Base-by-base conservation (phyloP, 1,139 yeast genomes). In the Suhomyces guaymorum region DNA sequence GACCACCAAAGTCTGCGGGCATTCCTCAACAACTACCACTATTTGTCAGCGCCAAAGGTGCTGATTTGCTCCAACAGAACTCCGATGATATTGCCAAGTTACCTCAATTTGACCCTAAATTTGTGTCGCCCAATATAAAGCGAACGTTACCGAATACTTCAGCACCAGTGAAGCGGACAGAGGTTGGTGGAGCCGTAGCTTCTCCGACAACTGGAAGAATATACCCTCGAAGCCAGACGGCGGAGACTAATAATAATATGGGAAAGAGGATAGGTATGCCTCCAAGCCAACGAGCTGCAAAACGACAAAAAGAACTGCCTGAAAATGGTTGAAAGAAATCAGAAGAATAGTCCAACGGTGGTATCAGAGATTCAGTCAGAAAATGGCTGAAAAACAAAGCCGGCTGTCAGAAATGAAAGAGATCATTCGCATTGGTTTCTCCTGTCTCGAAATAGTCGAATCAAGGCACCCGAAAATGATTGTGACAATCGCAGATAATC, bases 41-140 rank as follows among this genome's bases (percentile, higher is more conserved):
- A 12, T 80, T 80, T 59, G 79, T 79, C 16, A 72, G 79, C 41
- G 84, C 86, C 4, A 70, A 74, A 46, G 73, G 73, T 9, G 84
- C 85, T 0, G 75, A 71, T 30, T 59, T 69, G 9, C 57, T 77
- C 5, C 80, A 73, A 41, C 59, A 65, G 23, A 66, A 70, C 19
- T 70, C 76, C 0, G 59, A 66, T 3, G 59, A 66, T 15, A 51
- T 61, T 2, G 43, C 61, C 4, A 55, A 59, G 7, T 49, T 66
- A 7, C 71, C 73, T 1, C 61, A 66, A 42, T 63, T 61, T 51
- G 80, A 79, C 46, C 66, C 78, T 13, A 70, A 68, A 30, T 70
- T 70, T 41, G 66, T 73, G 3, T 69, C 82, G 2, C 75, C 77
- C 8, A 69, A 71, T 25, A 66, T 77, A 11, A 61, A 73, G 38